Evolutionary conservation across 306 rosid species (phyloP).

Genomic region (Cicer chorassanicum): DNA sequence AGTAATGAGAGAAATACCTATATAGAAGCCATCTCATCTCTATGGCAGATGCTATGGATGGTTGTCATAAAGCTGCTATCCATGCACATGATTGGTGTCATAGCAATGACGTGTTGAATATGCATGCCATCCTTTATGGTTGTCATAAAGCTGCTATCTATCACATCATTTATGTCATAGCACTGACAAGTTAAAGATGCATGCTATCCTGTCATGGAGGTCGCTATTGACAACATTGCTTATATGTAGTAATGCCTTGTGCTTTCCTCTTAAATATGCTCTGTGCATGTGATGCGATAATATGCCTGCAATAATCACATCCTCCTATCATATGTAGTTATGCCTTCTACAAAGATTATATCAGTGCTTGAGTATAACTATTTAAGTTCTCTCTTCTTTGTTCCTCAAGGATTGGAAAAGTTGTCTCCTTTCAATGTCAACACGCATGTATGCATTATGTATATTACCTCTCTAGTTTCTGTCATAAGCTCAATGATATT

Average conservation of each 20-base stretch:
- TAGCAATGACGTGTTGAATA: neutral
- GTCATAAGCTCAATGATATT: neutral
- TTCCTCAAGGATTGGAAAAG: neutral
- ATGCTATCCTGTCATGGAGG: neutral
- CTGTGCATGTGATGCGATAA: neutral
- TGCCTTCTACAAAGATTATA: neutral
- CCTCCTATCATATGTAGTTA: constrained; percentile 6
- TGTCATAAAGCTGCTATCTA: neutral
- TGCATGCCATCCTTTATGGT: neutral
- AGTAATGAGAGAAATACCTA: constrained; percentile 10
- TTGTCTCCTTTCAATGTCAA: constrained; percentile 14
- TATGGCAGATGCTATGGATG: neutral
- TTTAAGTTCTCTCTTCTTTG: neutral
- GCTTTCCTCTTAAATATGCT: neutral
- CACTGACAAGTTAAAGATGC: neutral
- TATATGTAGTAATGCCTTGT: constrained; percentile 25
- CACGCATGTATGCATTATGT: constrained; percentile 1
- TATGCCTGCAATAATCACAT: constrained; percentile 6
- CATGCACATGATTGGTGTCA: neutral
- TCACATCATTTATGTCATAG: neutral
- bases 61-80: constrained; percentile 1
- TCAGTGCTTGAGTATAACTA: neutral
- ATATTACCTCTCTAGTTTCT: neutral
- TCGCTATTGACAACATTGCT: neutral
- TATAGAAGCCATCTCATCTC: neutral